Conservation (phyloP, 2,329 filamentous ascomycete species). For the Monilinia laxa region DNA sequence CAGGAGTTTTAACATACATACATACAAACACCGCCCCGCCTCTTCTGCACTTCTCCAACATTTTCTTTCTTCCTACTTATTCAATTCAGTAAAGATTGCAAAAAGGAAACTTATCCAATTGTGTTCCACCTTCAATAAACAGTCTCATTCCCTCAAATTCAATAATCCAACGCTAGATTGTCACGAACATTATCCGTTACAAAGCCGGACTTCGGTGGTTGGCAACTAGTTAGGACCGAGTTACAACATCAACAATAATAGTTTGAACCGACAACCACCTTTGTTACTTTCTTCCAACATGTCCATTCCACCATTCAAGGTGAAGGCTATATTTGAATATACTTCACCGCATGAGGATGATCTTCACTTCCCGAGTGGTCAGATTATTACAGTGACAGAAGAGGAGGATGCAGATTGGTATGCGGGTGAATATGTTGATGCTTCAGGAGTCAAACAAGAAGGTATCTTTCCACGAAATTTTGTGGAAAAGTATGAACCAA, state of each 20-base stretch:
- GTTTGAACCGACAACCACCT: not conserved
- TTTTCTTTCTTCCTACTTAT: conserved; percentile 23
- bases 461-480: conserved; percentile 97
- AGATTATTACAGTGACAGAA: conserved; percentile 91
- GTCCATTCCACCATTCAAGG: conserved; percentile 76
- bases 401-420: conserved; percentile 96
- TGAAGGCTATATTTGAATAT: conserved; percentile 96
- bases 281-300: conserved; percentile 50
- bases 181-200: conserved; percentile 17
- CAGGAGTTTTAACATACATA: conserved; percentile 21
- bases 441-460: conserved; percentile 69
- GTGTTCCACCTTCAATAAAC: not conserved
- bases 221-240: conserved; percentile 20
- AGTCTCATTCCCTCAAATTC: conserved; percentile 11
- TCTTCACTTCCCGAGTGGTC: conserved; percentile 78
- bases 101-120: conserved; percentile 10
- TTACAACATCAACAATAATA: conserved; percentile 20
- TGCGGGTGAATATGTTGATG: conserved; percentile 80
- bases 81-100: conserved; percentile 21
- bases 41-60: conserved; percentile 25
- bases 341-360: conserved; percentile 91
- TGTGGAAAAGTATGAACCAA: conserved; percentile 92
- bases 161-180: not conserved
- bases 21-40: conserved; percentile 37
- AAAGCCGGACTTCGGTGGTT: conserved; percentile 33